phyloP scores from a whole-genome alignment of 176 grass and related monocot species.

The Carex myosuroides region DNA sequence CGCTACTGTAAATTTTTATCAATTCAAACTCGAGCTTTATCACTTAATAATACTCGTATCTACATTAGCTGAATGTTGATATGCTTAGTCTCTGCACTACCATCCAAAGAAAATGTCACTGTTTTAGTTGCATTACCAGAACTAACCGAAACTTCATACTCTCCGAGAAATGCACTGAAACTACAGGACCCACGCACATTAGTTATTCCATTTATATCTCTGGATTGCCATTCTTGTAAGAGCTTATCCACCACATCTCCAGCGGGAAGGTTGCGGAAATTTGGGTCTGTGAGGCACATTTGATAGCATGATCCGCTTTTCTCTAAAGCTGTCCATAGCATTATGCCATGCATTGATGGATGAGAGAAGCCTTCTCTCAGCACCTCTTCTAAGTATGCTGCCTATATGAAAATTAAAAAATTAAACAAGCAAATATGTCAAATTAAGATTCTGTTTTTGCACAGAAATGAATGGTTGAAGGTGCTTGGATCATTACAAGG shows the following conservation, averaged over 20 bases:
- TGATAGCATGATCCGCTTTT: slow-evolving; percentile 55
- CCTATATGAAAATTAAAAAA: slow-evolving; percentile 24
- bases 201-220: slow-evolving; percentile 42
- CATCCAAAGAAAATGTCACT: slow-evolving; percentile 43
- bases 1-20: not conserved
- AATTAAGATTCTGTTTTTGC: not conserved
- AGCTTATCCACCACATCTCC: slow-evolving; percentile 68
- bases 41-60: not conserved
- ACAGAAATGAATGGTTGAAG: not conserved
- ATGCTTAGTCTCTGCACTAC: slow-evolving; percentile 61
- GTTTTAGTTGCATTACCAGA: slow-evolving; percentile 35
- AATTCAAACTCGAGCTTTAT: not conserved
- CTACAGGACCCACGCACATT: slow-evolving; percentile 63
- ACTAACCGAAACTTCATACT: slow-evolving; percentile 49
- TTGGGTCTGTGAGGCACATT: slow-evolving; percentile 74
- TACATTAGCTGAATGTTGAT: slow-evolving; percentile 38
- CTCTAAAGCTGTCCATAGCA: slow-evolving; percentile 72
- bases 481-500: not conserved
- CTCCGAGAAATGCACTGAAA: slow-evolving; percentile 60
- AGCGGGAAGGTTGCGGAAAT: slow-evolving; percentile 48
- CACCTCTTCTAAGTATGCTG: slow-evolving; percentile 60
- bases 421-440: not conserved
- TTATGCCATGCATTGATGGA: slow-evolving; percentile 62
- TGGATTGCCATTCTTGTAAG: slow-evolving; percentile 61
- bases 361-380: slow-evolving; percentile 71